Evolutionary conservation across 163 green algal genomes (phyloP).

Genomic region (Chlamydomonas reinhardtii): DNA sequence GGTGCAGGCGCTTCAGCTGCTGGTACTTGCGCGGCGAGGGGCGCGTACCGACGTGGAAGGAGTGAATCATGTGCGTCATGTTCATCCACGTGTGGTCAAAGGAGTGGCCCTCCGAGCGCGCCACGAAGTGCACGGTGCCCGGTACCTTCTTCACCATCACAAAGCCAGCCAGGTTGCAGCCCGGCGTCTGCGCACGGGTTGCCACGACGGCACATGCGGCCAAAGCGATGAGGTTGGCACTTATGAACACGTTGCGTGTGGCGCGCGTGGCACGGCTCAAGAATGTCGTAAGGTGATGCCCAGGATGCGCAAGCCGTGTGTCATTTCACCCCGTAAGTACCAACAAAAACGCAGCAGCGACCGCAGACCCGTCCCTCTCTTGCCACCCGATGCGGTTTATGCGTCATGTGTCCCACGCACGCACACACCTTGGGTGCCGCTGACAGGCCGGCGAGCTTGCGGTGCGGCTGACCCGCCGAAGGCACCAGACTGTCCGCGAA

Average conservation of each 20-base stretch:
- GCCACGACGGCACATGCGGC: not conserved
- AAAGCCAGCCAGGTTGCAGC: constrained; percentile 79
- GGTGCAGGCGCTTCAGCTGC: constrained; percentile 51
- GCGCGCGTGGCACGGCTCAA: too few species aligned
- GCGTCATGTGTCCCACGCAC: too few species aligned
- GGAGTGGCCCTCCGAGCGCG: constrained; percentile 85
- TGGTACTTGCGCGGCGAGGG: constrained; percentile 71
- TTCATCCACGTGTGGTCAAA: constrained; percentile 93
- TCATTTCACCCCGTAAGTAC: too few species aligned
- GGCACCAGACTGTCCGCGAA: constrained; percentile 90
- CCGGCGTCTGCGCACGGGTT: constrained; percentile 32
- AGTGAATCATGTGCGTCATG: constrained; percentile 84
- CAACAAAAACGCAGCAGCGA: too few species aligned
- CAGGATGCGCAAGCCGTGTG: too few species aligned
- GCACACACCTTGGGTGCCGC: constrained; percentile 44
- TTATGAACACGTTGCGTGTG: too few species aligned
- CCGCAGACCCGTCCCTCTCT: too few species aligned
- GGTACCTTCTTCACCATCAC: constrained; percentile 97
- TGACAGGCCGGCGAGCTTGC: constrained; percentile 66
- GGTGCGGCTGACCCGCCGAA: constrained; percentile 80
- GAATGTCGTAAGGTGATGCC: too few species aligned
- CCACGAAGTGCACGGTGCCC: constrained; percentile 89
- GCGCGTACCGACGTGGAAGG: constrained; percentile 78
- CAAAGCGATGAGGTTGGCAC: too few species aligned
- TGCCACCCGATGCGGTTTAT: too few species aligned